Evolutionary conservation across 768 basidiomycete genomes (phyloP).

Genomic region (Rhodotorula graminis): DNA sequence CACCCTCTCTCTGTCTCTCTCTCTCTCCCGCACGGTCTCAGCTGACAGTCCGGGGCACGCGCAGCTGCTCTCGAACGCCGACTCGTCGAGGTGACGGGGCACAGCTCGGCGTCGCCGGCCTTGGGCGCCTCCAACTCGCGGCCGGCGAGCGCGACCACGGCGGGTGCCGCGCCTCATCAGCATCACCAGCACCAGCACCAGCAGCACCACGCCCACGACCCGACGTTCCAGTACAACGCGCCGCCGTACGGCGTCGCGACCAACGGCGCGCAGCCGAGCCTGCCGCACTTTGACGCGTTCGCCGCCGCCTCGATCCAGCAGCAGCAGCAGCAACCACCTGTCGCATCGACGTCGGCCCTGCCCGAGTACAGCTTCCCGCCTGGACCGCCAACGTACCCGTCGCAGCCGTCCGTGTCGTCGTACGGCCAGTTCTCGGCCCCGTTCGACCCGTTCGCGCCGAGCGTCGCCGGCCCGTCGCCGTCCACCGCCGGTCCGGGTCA

Average conservation of each 20-base stretch:
- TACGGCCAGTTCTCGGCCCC: not conserved
- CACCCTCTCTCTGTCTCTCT: too few species aligned
- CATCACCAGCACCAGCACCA: not conserved
- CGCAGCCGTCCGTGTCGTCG: too few species aligned
- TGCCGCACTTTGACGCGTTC: not conserved
- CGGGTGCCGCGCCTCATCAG: not conserved
- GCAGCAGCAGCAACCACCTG: not conserved
- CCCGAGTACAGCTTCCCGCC: not conserved
- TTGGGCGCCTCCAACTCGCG: not conserved
- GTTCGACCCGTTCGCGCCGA: not conserved
- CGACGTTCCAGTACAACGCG: not conserved
- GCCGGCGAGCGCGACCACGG: not conserved
- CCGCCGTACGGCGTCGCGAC: too few species aligned
- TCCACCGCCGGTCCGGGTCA: too few species aligned
- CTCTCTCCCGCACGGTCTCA: too few species aligned
- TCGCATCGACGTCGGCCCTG: not conserved
- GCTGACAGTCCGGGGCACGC: too few species aligned
- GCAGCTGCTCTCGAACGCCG: not conserved
- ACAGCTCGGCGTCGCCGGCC: not conserved
- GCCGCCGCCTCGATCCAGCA: not conserved
- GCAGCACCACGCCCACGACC: not conserved
- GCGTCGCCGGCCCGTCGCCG: too few species aligned
- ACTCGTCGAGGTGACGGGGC: not conserved
- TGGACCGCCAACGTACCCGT: too few species aligned
- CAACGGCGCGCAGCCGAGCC: not conserved